A percentile compares a stretch with the other conserved stretches of the same genome.
phyloP scores from a whole-genome alignment of 352 stramenopile species.

The Aphanomyces cochlioides region DNA sequence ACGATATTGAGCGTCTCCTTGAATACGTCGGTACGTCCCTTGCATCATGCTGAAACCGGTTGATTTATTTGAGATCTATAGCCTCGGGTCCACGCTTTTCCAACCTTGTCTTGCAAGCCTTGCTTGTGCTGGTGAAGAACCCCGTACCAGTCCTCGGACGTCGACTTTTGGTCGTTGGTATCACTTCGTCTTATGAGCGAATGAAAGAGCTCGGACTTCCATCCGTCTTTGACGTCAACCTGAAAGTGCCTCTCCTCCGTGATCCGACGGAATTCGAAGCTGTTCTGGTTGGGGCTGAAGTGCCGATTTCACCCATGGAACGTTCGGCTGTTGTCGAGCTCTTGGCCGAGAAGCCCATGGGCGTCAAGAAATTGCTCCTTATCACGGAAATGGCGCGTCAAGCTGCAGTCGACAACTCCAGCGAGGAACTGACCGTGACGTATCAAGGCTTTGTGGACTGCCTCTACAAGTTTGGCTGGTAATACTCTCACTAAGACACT shows the following conservation, averaged over 20 bases:
- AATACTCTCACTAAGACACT: not conserved
- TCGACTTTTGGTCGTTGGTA: constrained; percentile 95
- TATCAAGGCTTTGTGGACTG: constrained; percentile 77
- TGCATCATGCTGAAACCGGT: constrained; percentile 4
- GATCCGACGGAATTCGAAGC: constrained; percentile 86
- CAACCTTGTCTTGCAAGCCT: constrained; percentile 97
- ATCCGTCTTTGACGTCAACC: constrained; percentile 92
- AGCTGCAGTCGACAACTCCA: constrained; percentile 36
- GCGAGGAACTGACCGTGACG: constrained; percentile 52
- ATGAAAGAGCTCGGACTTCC: constrained; percentile 92
- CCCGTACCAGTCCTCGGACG: constrained; percentile 88
- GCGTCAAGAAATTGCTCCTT: constrained; percentile 97
- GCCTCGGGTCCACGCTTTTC: constrained; percentile 95
- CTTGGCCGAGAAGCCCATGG: constrained; percentile 90
- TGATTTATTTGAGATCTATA: constrained; percentile 34
- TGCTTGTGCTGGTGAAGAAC: constrained; percentile 99
- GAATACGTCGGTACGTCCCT: constrained; percentile 87
- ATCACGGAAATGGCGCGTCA: constrained; percentile 96
- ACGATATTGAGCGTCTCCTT: constrained; percentile 99
- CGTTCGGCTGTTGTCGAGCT: constrained; percentile 64
- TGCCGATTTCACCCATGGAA: constrained; percentile 66
- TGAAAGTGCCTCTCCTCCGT: constrained; percentile 90
- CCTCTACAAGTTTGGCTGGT: constrained; percentile 69
- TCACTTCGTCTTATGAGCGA: constrained; percentile 89
- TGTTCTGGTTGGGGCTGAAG: constrained; percentile 73